Base-by-base conservation (phyloP, 148 eudicot genomes). In the Fagopyrum esculentum region DNA sequence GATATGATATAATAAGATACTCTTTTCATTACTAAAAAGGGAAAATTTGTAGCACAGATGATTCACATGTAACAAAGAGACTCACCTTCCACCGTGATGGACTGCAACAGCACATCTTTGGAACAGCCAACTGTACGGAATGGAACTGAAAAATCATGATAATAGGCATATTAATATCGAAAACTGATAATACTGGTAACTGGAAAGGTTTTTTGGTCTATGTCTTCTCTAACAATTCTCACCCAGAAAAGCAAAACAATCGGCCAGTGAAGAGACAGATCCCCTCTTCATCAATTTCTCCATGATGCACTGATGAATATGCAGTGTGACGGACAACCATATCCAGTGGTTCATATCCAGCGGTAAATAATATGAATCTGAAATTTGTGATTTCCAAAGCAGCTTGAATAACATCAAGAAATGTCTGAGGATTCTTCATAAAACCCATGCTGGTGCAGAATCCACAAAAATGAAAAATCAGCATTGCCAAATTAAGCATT, bases 61-160 rank as follows among this genome's bases (percentile, higher is more conserved):
- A 35, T 30, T 63, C 45, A 63, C 57, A 6, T 13, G 54, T 8
- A 52, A 30, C 54, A 43, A 69, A 78, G 70, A 64, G 29, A 40
- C 73, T 73, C 26, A 89, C 93, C 93, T 95, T 73, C 99, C 99
- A 26, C 99, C 98, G 35, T 95, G 99, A 88, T 92, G 99, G 75
- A 95, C 75, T 72, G 81, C 99, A 80, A 85, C 87, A 74, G 86
- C 84, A 80, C 99, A 95, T 82, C 83, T 87, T 47, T 78, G 91
- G 83, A 95, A 95, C 64, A 95, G 84, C 98, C 96, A 92, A 76
- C 56, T 82, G 83, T 95, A 95, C 6, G 99, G 97, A 52, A 90
- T n/a, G 19, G 87, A 85, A 69, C 98, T 89, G 73, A 45, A 46
- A 64, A 73, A 35, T 48, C 74, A 44, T 26, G 69, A 6, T 54